A percentile compares a stretch with the other conserved stretches of the same genome.
Conservation (phyloP, 305 asterid genomes). For the Solanum hybrid region DNA sequence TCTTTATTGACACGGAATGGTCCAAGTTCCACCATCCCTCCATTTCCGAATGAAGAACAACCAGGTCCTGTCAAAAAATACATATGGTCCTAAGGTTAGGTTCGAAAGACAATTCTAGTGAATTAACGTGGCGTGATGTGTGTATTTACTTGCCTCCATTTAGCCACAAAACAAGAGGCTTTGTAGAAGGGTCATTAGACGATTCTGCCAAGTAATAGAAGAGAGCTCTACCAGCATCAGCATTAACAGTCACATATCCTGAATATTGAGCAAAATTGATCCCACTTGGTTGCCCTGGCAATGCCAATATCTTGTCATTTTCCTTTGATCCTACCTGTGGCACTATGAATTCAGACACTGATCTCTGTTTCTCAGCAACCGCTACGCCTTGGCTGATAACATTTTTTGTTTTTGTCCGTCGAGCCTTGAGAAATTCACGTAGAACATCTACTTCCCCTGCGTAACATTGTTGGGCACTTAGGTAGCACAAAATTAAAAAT, state of each 20-base stretch:
- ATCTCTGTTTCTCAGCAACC: not conserved
- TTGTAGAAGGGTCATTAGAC: slow-evolving; percentile 20
- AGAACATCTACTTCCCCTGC: slow-evolving; percentile 12
- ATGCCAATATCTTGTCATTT: slow-evolving; percentile 20
- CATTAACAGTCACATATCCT: slow-evolving; percentile 47
- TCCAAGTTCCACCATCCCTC: slow-evolving; percentile 38
- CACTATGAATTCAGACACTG: slow-evolving; percentile 14
- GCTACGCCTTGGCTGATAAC: not conserved
- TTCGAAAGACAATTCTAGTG: not conserved
- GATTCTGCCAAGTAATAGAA: slow-evolving; percentile 42
- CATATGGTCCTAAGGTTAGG: not conserved
- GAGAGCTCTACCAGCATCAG: slow-evolving; percentile 35
- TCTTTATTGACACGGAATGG: slow-evolving; percentile 41
- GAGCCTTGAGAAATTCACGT: not conserved
- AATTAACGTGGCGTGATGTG: not conserved
- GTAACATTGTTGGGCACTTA: slow-evolving; percentile 16
- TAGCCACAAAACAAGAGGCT: slow-evolving; percentile 59
- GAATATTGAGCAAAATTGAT: slow-evolving; percentile 42
- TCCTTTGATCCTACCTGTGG: slow-evolving; percentile 33
- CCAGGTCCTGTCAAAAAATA: slow-evolving; percentile 22
- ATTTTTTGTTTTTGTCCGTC: not conserved
- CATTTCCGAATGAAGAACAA: slow-evolving; percentile 34
- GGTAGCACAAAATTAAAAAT: slow-evolving; percentile 4
- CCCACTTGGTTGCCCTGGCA: slow-evolving; percentile 51
- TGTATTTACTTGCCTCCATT: slow-evolving; percentile 37